These are phyloP conservation scores for Malassezia yamatoensis DNA, from an alignment of 1,284 basidiomycete genomes.

Conservation along the genomic window DNA sequence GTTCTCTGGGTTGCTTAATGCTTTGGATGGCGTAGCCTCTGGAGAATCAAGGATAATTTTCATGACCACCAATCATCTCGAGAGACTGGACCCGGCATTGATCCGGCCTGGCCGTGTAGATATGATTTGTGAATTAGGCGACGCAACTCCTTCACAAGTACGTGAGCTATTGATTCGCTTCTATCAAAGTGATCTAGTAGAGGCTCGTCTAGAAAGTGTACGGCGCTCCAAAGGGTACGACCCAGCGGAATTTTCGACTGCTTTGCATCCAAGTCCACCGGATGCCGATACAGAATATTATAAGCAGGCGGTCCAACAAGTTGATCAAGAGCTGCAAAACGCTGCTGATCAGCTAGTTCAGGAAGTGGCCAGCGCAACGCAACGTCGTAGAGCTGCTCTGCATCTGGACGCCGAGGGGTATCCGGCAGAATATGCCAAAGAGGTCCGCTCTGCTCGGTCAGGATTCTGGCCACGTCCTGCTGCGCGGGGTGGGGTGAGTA, in stretches of 20 bases:
- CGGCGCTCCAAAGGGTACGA: constrained; percentile 11
- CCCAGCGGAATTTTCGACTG: constrained; percentile 4
- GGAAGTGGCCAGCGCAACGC: constrained; percentile 8
- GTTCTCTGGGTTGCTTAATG: constrained; percentile 94
- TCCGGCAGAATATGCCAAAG: not conserved
- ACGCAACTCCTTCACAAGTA: constrained; percentile 75
- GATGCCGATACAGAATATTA: constrained; percentile 13
- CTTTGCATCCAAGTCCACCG: not conserved
- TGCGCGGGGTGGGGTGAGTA: constrained; percentile 43
- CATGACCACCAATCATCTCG: constrained; percentile 94
- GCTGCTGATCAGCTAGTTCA: constrained; percentile 3
- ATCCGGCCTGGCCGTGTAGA: constrained; percentile 92
- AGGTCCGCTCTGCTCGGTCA: constrained; percentile 10
- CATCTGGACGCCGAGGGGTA: constrained; percentile 15
- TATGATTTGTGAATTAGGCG: constrained; percentile 70
- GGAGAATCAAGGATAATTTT: constrained; percentile 88
- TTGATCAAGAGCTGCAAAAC: not conserved
- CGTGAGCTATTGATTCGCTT: constrained; percentile 70
- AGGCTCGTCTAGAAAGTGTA: constrained; percentile 5
- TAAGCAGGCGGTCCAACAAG: not conserved
- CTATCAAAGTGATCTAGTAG: constrained; percentile 52
- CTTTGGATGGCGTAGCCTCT: constrained; percentile 91
- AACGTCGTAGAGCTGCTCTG: constrained; percentile 12
- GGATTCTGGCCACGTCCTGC: constrained; percentile 23
- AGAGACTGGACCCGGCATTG: constrained; percentile 64